Percentiles rank a stretch among this genome's conserved stretches.
These are phyloP conservation scores for Salix viminalis DNA, from an alignment of 345 rosid species.

Conservation along the genomic window DNA sequence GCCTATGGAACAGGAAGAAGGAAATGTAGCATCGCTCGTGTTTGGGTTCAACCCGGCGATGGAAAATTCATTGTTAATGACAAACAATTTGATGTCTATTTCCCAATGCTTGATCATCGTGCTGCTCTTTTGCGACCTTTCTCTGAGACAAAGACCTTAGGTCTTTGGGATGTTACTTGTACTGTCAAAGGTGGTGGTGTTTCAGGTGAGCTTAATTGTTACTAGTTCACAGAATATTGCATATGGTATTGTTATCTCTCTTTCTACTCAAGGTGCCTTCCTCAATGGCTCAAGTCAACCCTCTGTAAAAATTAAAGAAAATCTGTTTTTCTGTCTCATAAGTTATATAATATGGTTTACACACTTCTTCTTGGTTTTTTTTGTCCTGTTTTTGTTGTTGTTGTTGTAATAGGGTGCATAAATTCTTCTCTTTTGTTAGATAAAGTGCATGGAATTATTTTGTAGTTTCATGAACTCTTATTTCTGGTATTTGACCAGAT, in stretches of 20 bases:
- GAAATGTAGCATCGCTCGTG: constrained; percentile 89
- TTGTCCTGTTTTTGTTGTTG: too few species aligned
- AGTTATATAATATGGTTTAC: too few species aligned
- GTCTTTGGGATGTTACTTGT: constrained; percentile 80
- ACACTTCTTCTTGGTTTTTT: too few species aligned
- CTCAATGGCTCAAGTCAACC: not conserved
- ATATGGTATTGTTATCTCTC: not conserved
- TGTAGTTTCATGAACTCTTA: too few species aligned
- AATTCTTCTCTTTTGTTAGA: too few species aligned
- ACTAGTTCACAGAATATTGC: not conserved
- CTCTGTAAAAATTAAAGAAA: too few species aligned
- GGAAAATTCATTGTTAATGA: constrained; percentile 76
- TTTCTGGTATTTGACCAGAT: not conserved
- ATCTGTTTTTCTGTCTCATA: too few species aligned
- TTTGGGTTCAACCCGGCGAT: constrained; percentile 87
- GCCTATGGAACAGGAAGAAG: constrained; percentile 97
- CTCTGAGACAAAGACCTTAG: constrained; percentile 92
- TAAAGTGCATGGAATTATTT: too few species aligned
- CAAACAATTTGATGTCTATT: constrained; percentile 76
- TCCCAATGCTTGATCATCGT: constrained; percentile 92
- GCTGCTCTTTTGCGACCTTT: constrained; percentile 94
- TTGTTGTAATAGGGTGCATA: too few species aligned
- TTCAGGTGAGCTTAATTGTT: constrained; percentile 48
- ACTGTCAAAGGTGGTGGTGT: constrained; percentile 94
- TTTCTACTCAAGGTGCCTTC: too few species aligned